Conservation (phyloP, 1,139 yeast species). For the Sugiyamaella sp. region DNA sequence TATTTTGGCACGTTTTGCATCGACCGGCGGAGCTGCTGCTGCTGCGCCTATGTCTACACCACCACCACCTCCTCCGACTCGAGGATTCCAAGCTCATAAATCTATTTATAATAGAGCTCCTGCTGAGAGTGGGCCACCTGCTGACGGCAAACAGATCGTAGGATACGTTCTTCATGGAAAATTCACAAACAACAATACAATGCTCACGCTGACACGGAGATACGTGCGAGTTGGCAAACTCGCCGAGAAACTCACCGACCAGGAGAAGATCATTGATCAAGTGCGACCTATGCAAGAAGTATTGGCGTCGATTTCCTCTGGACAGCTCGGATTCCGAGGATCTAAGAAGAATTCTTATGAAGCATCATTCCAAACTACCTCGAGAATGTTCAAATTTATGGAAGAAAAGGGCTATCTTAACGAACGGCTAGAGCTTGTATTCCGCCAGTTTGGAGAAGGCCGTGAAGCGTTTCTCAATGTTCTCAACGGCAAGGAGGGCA, state of each 20-base stretch:
- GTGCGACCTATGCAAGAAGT: conserved; percentile 80
- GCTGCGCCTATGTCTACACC: neutral
- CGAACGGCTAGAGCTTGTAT: conserved; percentile 58
- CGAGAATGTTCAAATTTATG: conserved; percentile 71
- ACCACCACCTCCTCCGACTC: conserved; percentile 13
- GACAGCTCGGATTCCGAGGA: conserved; percentile 48
- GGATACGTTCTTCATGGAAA: conserved; percentile 75
- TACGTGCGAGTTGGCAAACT: conserved; percentile 56
- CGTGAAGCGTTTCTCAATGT: conserved; percentile 86
- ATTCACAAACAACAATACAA: conserved; percentile 82
- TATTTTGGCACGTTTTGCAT: conserved; percentile 1
- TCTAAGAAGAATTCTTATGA: conserved; percentile 81
- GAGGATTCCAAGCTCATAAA: conserved; percentile 18
- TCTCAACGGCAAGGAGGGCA: conserved; percentile 87
- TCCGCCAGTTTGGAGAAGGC: conserved; percentile 86
- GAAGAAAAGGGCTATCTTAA: conserved; percentile 54
- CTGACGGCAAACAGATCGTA: conserved; percentile 40
- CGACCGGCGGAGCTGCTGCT: neutral
- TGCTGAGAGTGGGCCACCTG: conserved; percentile 7
- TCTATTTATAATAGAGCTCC: conserved; percentile 1
- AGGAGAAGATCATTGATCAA: conserved; percentile 77
- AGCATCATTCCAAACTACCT: conserved; percentile 87
- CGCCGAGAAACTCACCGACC: conserved; percentile 50
- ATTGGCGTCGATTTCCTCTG: conserved; percentile 55
- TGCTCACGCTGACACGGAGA: conserved; percentile 67